A percentile compares a stretch with the other conserved stretches of the same genome.
Conservation (phyloP, 169 alveolate genomes). For the Eimeria brunetti region DNA sequence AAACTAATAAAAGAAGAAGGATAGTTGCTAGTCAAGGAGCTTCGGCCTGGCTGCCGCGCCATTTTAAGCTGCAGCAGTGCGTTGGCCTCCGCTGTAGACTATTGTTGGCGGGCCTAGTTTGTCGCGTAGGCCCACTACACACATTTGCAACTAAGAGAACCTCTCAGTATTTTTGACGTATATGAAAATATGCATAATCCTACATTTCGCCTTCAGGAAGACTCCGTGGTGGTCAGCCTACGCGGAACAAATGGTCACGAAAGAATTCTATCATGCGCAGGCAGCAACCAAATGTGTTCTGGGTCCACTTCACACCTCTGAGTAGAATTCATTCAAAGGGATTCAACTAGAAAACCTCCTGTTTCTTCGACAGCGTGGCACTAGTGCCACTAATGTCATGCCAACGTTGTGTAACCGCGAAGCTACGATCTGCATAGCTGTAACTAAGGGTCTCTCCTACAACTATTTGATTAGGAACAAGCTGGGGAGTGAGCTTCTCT, state of each 20-base stretch:
- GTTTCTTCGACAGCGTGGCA: background rate
- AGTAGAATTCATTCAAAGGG: background rate
- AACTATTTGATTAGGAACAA: background rate
- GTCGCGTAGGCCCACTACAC: background rate
- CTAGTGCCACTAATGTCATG: background rate
- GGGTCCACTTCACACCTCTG: background rate
- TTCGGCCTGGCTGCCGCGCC: background rate
- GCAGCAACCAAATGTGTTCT: background rate
- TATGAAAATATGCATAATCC: background rate
- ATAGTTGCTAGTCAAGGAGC: background rate
- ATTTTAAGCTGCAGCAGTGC: background rate
- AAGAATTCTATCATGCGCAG: background rate
- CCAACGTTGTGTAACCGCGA: background rate
- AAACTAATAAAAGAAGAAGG: background rate
- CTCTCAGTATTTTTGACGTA: background rate
- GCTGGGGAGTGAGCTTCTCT: background rate
- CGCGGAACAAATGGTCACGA: background rate
- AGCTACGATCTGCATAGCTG: background rate
- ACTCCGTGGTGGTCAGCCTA: background rate
- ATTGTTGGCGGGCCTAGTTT: background rate
- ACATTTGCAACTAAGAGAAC: background rate
- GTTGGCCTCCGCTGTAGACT: constrained; percentile 3
- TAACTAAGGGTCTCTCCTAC: background rate
- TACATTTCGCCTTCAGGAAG: background rate
- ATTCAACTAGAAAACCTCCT: background rate